Evolutionary conservation across 768 basidiomycete species (phyloP).

Genomic region (Suillus bovinus): DNA sequence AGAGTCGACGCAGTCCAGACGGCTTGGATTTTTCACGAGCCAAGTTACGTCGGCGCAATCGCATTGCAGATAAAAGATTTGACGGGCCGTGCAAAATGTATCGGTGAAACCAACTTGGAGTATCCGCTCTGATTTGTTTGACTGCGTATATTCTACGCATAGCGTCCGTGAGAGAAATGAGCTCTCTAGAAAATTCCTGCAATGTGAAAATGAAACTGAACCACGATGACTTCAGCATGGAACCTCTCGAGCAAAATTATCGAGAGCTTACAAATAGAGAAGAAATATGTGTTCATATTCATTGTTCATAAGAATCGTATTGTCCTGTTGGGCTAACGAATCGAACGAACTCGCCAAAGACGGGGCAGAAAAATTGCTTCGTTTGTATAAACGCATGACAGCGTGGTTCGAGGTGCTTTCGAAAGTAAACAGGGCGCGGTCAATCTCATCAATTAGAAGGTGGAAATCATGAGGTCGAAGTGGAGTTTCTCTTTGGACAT

Average conservation of each 20-base stretch:
- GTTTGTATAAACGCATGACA: constrained; percentile 71
- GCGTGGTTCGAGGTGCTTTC: constrained; percentile 86
- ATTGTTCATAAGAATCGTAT: constrained; percentile 39
- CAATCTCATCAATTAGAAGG: constrained; percentile 63
- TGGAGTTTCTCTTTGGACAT: constrained; percentile 31
- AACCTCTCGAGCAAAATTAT: not conserved
- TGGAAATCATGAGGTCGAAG: constrained; percentile 61
- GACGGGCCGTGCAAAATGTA: constrained; percentile 30
- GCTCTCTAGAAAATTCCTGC: constrained; percentile 89
- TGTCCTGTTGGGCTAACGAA: constrained; percentile 28
- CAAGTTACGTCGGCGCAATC: constrained; percentile 16
- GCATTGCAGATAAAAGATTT: constrained; percentile 23
- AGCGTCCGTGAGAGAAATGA: constrained; percentile 79
- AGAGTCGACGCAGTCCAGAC: constrained; percentile 38
- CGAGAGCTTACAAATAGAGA: constrained; percentile 81
- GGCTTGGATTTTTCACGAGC: constrained; percentile 17
- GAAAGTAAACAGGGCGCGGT: constrained; percentile 69
- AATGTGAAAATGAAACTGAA: constrained; percentile 92
- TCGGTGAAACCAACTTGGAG: constrained; percentile 41
- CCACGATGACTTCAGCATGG: not conserved
- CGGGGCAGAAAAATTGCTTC: constrained; percentile 38
- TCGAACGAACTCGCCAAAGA: constrained; percentile 16
- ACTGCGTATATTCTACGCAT: constrained; percentile 77
- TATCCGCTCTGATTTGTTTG: constrained; percentile 48
- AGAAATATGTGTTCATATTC: constrained; percentile 87